Evolutionary conservation across 2,329 filamentous ascomycete species (phyloP), one percentile per base, ranked within the genome.

Genomic region (Trichoderma gracile): DNA sequence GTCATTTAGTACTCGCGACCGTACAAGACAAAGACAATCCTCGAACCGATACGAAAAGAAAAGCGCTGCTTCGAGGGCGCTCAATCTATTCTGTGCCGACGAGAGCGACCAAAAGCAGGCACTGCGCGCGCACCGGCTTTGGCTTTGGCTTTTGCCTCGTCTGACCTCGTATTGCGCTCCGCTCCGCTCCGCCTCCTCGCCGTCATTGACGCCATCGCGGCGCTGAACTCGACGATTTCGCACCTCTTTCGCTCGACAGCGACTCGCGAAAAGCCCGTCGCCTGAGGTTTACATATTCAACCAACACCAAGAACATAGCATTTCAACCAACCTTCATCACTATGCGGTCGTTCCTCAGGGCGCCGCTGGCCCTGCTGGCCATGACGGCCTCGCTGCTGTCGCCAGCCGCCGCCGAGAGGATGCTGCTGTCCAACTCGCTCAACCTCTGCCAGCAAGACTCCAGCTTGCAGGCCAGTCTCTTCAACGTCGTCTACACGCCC

Each of bases 401-500:
- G 58, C 78, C 84, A 66, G 82, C 80, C 19, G 72, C 85, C 65
- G 89, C 86, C 9, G 65, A 66, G 73, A 84, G 83, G 68, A 81
- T 92, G 73, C 90, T 98, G 72, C 82, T 88, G 71, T 95, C 93
- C 63, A 91, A 85, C 74, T 96, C 93, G 27, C 84, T 97, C 70
- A 93, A 91, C 77, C 85, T 90, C 53, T 97, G 93, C 78, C 90
- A 93, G 82, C 81, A 87, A 65, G 89, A 94, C 77, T 94, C 91
- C 30, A 89, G 88, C 73, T 96, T 97, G 77, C 90, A 91, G 5
- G 93, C 93, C 71, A 93, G 89, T 71, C 84, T 95, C 65, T 97
- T 97, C 85, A 89, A 96, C 71, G 90, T 97, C 76, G 80, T 86
- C 68, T 92, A 91, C 78, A 92, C 89, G 1, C 90, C 91, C 38